phyloP scores from a whole-genome alignment of 2,329 filamentous ascomycete species.

The Juglanconis sp. region DNA sequence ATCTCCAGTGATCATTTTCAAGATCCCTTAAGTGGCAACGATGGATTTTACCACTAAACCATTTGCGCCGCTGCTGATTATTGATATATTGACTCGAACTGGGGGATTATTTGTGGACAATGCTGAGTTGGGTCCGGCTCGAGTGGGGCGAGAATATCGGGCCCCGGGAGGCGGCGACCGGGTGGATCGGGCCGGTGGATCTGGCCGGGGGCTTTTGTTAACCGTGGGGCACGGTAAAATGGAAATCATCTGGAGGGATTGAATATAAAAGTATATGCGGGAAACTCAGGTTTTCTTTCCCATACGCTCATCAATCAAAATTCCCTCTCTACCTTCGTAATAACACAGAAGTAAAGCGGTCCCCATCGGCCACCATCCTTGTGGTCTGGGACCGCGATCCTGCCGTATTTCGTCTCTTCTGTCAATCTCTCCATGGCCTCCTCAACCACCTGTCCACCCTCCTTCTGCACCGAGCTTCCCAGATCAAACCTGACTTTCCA shows the following conservation, averaged over 20 bases:
- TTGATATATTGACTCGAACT: too few species aligned
- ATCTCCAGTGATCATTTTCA: background rate
- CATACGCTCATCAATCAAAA: background rate
- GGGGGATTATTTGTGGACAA: too few species aligned
- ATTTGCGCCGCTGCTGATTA: background rate
- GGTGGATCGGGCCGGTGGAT: too few species aligned
- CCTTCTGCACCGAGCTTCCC: constrained; percentile 15
- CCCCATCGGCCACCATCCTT: constrained; percentile 32
- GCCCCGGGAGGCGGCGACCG: too few species aligned
- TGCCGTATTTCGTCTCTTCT: constrained; percentile 33
- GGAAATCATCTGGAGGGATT: too few species aligned
- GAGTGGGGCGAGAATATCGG: too few species aligned
- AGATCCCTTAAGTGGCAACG: background rate
- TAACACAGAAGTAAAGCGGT: constrained; percentile 36
- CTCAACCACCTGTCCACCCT: constrained; percentile 22
- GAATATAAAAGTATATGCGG: too few species aligned
- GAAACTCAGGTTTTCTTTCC: background rate
- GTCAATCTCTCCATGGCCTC: constrained; percentile 23
- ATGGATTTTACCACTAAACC: background rate
- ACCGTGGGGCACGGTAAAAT: too few species aligned
- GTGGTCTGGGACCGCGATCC: constrained; percentile 39
- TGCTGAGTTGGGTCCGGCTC: too few species aligned
- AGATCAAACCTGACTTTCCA: constrained; percentile 29
- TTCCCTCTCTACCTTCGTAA: constrained; percentile 30
- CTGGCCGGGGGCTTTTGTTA: too few species aligned